Evolutionary conservation across 257 asterid species (phyloP).

Genomic region (Sherardia arvensis): DNA sequence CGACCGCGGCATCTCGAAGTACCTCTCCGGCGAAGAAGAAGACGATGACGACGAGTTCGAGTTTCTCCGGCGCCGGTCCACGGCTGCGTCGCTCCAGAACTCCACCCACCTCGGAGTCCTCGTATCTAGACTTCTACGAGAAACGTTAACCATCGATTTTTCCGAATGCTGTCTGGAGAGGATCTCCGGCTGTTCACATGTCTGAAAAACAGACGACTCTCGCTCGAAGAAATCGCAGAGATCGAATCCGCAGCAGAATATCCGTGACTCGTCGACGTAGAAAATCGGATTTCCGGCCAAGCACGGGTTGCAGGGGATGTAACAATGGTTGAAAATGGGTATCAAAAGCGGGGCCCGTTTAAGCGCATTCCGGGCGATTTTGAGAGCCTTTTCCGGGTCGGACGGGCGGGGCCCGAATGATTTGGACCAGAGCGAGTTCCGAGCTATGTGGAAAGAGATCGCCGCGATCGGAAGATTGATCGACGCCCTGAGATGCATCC

Average conservation of each 20-base stretch:
- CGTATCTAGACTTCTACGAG: slow-evolving; percentile 53
- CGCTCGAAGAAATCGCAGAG: slow-evolving; percentile 80
- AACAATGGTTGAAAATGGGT: slow-evolving; percentile 81
- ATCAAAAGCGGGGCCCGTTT: slow-evolving; percentile 79
- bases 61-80: slow-evolving; percentile 63
- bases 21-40: slow-evolving; percentile 79
- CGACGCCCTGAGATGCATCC: slow-evolving; percentile 76
- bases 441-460: slow-evolving; percentile 71
- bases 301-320: slow-evolving; percentile 74
- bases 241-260: slow-evolving; percentile 88
- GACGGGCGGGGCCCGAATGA: slow-evolving; percentile 81
- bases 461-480: slow-evolving; percentile 79
- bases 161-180: slow-evolving; percentile 43
- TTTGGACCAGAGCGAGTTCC: slow-evolving; percentile 78
- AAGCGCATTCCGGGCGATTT: slow-evolving; percentile 62
- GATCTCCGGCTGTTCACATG: slow-evolving; percentile 20
- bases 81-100: slow-evolving; percentile 97
- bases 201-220: slow-evolving; percentile 43
- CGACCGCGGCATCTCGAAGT: slow-evolving; percentile 51
- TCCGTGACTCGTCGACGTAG: slow-evolving; percentile 67
- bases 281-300: slow-evolving; percentile 87
- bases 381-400: slow-evolving; percentile 65
- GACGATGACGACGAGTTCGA: slow-evolving; percentile 59
- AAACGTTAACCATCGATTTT: slow-evolving; percentile 27
- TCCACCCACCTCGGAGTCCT: slow-evolving; percentile 91